Conservation (phyloP, 2,329 filamentous ascomycete species). For the Alternaria hordeiaustralica region DNA sequence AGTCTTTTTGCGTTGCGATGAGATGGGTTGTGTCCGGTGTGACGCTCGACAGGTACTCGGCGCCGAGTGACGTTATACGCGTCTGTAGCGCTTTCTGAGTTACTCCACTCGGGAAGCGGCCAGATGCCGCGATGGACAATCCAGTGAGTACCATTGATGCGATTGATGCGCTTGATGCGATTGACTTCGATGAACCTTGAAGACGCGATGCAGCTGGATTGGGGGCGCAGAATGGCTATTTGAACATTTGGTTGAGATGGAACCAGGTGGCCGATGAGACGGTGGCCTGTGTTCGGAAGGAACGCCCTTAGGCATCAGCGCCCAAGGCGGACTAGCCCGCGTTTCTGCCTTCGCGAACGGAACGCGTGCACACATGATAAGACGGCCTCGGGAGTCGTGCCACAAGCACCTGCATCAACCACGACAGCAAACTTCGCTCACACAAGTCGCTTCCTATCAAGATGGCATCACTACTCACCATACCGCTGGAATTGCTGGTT, state of each 20-base stretch:
- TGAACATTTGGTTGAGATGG: constrained; percentile 10
- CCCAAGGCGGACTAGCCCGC: constrained; percentile 7
- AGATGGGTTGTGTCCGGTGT: constrained; percentile 62
- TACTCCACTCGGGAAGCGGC: constrained; percentile 60
- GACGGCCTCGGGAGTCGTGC: neutral
- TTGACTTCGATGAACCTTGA: neutral
- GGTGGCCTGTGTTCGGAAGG: constrained; percentile 6
- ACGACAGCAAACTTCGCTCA: neutral
- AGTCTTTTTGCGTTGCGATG: constrained; percentile 62
- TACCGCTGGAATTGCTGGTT: constrained; percentile 66
- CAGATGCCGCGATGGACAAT: constrained; percentile 64
- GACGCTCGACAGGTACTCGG: constrained; percentile 55
- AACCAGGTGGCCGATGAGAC: constrained; percentile 4
- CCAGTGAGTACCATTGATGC: constrained; percentile 53
- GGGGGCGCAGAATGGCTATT: constrained; percentile 11
- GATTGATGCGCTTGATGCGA: neutral
- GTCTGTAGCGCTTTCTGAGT: constrained; percentile 60
- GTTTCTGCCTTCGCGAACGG: constrained; percentile 24
- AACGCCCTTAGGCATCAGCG: constrained; percentile 20
- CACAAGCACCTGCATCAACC: neutral
- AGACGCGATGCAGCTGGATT: neutral
- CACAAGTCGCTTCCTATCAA: neutral
- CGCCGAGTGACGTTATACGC: constrained; percentile 59
- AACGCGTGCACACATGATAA: constrained; percentile 23
- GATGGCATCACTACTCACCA: constrained; percentile 34